These are phyloP conservation scores for Dalbergia cochinchinensis DNA, from an alignment of 306 rosid genomes.

Conservation along the genomic window DNA sequence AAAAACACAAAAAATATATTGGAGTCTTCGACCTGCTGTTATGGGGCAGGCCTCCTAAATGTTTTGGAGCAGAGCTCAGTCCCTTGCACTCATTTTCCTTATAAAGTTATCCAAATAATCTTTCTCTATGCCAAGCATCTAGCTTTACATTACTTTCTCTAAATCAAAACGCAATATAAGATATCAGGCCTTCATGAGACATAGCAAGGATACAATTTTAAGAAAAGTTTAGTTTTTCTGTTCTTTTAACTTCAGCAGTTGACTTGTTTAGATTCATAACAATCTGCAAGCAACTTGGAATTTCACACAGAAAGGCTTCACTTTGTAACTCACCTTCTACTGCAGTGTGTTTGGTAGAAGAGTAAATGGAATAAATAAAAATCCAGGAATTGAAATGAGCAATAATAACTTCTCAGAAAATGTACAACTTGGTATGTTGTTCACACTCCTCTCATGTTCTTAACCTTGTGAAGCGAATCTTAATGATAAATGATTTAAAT, in stretches of 20 bases:
- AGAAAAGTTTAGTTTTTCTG: neutral
- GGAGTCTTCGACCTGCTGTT: too few relatives aligned
- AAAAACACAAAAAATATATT: neutral
- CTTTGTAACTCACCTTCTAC: neutral
- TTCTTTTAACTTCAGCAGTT: neutral
- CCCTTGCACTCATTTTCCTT: too few relatives aligned
- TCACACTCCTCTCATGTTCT: too few relatives aligned
- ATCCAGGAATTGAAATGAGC: too few relatives aligned
- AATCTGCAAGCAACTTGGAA: neutral
- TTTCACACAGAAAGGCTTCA: neutral
- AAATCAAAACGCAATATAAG: neutral
- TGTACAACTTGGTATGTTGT: too few relatives aligned
- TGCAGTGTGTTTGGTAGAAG: neutral
- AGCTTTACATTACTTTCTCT: neutral
- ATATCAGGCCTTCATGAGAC: neutral
- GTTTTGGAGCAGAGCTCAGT: neutral
- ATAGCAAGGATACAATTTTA: neutral
- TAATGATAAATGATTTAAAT: too few relatives aligned
- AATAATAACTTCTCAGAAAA: too few relatives aligned
- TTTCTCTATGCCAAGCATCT: neutral
- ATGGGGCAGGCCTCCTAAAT: neutral
- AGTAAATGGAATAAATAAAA: neutral
- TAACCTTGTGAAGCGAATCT: neutral
- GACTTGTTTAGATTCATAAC: neutral
- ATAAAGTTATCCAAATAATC: too few relatives aligned